These are phyloP conservation scores for Protostelium mycophagum DNA, from an alignment of 78 protist genomes.

Conservation along the genomic window DNA sequence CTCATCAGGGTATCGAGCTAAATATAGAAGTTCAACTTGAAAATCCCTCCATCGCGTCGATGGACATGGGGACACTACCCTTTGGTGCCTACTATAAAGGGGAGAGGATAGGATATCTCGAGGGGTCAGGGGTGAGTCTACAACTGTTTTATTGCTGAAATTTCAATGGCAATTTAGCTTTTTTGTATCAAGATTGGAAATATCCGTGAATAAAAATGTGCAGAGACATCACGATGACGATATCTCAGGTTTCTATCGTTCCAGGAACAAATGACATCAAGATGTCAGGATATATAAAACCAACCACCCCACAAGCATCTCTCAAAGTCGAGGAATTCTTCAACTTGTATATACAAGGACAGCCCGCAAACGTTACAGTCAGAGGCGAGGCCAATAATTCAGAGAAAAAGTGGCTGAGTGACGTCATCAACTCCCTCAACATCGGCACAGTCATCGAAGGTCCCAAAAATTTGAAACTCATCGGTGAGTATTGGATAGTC, in stretches of 20 bases:
- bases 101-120: not conserved
- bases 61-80: not conserved
- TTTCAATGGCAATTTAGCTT: not conserved
- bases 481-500: not conserved
- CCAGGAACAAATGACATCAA: not conserved
- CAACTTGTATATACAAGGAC: not conserved
- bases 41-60: not conserved
- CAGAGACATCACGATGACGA: too few relatives aligned
- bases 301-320: not conserved
- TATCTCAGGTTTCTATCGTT: not conserved
- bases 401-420: not conserved
- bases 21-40: not conserved
- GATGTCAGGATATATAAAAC: not conserved
- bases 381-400: not conserved
- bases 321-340: not conserved
- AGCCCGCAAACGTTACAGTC: not conserved
- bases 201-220: too few relatives aligned
- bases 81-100: not conserved
- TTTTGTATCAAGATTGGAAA: too few relatives aligned
- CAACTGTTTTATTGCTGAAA: too few relatives aligned
- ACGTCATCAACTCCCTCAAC: not conserved
- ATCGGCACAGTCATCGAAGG: not conserved
- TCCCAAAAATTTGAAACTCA: not conserved
- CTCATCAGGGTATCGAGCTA: not conserved
- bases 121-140: too few relatives aligned